These are phyloP conservation scores for Blastobotrys arbuscula DNA, from an alignment of 1,139 yeast genomes.

Conservation along the genomic window DNA sequence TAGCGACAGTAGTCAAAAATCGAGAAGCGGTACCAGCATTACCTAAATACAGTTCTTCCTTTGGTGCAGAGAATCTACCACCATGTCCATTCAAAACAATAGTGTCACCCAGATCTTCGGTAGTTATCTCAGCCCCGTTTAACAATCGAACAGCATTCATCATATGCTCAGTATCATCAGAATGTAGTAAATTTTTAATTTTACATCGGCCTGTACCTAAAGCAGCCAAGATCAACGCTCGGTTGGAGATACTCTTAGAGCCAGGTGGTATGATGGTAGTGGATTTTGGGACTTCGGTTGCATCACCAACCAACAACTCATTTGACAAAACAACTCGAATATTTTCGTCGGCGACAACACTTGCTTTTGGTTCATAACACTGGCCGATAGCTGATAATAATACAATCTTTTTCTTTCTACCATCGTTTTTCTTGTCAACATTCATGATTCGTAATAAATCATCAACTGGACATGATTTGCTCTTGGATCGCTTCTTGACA, in stretches of 20 bases:
- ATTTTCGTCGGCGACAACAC: slow-evolving; percentile 73
- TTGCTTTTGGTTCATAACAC: slow-evolving; percentile 86
- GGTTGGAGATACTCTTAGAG: slow-evolving; percentile 90
- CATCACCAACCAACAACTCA: slow-evolving; percentile 55
- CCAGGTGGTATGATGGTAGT: slow-evolving; percentile 81
- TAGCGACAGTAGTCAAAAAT: slow-evolving; percentile 85
- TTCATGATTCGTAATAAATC: slow-evolving; percentile 77
- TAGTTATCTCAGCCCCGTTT: slow-evolving; percentile 73
- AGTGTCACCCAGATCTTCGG: slow-evolving; percentile 82
- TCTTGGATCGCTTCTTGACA: slow-evolving; percentile 61
- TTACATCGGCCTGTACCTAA: slow-evolving; percentile 80
- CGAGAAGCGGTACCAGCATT: slow-evolving; percentile 99
- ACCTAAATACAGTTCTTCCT: slow-evolving; percentile 71
- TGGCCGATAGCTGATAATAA: slow-evolving; percentile 78
- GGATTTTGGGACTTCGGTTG: slow-evolving; percentile 42
- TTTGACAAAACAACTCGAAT: slow-evolving; percentile 81
- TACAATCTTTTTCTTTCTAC: slow-evolving; percentile 82
- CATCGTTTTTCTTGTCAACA: slow-evolving; percentile 94
- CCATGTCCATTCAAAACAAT: slow-evolving; percentile 84
- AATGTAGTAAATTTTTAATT: slow-evolving; percentile 80
- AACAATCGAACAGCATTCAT: slow-evolving; percentile 73
- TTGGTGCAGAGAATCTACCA: slow-evolving; percentile 58
- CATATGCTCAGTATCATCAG: slow-evolving; percentile 95
- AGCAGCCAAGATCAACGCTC: slow-evolving; percentile 91
- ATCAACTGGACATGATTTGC: slow-evolving; percentile 68